Evolutionary conservation across 495 filamentous ascomycete species (phyloP).

Genomic region (Lophium mytilinum): DNA sequence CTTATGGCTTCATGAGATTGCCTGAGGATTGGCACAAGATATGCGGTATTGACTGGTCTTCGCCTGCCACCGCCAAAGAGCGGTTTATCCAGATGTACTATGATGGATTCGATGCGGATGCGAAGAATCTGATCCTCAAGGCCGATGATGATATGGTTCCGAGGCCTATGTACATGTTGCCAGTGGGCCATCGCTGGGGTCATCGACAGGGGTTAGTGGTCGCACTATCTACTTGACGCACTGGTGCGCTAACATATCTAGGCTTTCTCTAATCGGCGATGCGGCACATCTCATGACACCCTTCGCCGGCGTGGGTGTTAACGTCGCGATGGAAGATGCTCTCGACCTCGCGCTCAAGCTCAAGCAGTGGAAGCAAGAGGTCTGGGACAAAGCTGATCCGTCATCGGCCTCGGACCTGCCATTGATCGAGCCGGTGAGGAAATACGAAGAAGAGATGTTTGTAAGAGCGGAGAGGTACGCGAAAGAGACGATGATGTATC

Average conservation of each 20-base stretch:
- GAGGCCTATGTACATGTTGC: constrained; percentile 43
- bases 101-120: constrained; percentile 22
- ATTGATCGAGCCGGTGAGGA: too few relatives aligned
- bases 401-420: constrained; percentile 18
- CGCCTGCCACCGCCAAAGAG: too few relatives aligned
- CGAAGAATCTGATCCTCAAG: constrained; percentile 6
- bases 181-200: constrained; percentile 44
- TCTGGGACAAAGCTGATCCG: constrained; percentile 22
- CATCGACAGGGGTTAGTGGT: constrained; percentile 6
- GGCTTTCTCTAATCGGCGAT: constrained; percentile 51
- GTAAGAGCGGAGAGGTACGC: constrained; percentile 4
- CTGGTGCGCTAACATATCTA: constrained; percentile 2
- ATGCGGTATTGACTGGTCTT: too few relatives aligned
- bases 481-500: too few relatives aligned
- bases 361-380: constrained; percentile 18
- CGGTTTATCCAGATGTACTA: constrained; percentile 11
- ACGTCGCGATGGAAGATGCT: constrained; percentile 51
- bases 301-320: constrained; percentile 53
- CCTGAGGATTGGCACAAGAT: too few relatives aligned
- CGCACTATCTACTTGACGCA: too few relatives aligned
- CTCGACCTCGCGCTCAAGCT: constrained; percentile 45
- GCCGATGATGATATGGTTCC: background rate
- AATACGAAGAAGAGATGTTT: constrained; percentile 36
- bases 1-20: too few relatives aligned
- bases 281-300: constrained; percentile 57